These are phyloP conservation scores for Polygonum maritimum DNA, from an alignment of 148 eudicot genomes.

Conservation along the genomic window DNA sequence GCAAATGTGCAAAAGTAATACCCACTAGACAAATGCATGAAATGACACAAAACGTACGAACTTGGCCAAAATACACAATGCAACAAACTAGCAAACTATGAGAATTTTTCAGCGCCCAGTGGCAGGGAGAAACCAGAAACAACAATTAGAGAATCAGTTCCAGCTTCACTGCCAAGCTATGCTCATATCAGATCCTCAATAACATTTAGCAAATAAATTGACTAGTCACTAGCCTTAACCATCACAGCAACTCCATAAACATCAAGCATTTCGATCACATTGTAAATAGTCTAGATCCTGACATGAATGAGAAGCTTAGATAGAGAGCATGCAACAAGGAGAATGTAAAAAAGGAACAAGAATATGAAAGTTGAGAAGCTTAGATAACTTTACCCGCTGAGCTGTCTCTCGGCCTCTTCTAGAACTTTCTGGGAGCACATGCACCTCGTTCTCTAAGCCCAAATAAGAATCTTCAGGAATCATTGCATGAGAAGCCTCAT, in stretches of 20 bases:
- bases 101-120: no score
- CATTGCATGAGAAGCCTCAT: conserved; percentile 41
- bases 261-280: neutral
- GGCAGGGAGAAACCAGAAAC: no score
- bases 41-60: no score
- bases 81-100: no score
- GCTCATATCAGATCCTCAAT: neutral
- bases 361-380: neutral
- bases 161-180: no score
- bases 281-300: neutral
- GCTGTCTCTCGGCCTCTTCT: conserved; percentile 30
- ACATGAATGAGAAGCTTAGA: neutral
- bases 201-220: neutral
- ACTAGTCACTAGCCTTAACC: neutral
- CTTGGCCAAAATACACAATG: no score
- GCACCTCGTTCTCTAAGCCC: conserved; percentile 16
- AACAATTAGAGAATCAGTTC: no score
- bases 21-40: no score
- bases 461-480: conserved; percentile 18
- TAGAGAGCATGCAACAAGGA: neutral
- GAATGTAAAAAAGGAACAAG: neutral
- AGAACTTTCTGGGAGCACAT: conserved; percentile 35
- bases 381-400: conserved; percentile 39
- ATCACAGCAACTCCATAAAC: neutral
- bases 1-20: no score